Evolutionary conservation across 1,139 yeast species (phyloP).

Genomic region (Torulaspora globosa): DNA sequence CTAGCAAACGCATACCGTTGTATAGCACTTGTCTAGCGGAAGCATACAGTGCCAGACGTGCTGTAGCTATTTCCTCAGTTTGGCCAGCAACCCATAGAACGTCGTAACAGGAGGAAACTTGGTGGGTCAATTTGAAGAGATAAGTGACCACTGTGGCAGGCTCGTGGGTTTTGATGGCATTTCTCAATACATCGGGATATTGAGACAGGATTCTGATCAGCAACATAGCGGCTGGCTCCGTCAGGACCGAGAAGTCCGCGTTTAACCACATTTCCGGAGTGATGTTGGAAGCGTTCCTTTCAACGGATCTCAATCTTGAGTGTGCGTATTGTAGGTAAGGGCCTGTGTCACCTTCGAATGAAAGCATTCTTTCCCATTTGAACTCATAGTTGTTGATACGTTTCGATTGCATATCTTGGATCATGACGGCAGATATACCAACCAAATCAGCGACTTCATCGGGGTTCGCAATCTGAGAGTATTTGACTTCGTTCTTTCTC

Average conservation of each 20-base stretch:
- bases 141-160: slow-evolving; percentile 95
- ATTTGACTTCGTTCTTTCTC: slow-evolving; percentile 88
- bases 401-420: slow-evolving; percentile 98
- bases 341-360: slow-evolving; percentile 99
- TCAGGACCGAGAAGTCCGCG: slow-evolving; percentile 70
- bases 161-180: slow-evolving; percentile 79
- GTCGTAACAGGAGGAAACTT: slow-evolving; percentile 92
- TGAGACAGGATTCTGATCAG: slow-evolving; percentile 78
- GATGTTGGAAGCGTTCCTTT: slow-evolving; percentile 66
- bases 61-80: slow-evolving; percentile 77
- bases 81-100: slow-evolving; percentile 98
- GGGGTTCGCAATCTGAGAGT: slow-evolving; percentile 90
- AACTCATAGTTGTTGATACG: slow-evolving; percentile 94
- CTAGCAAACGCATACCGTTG: slow-evolving; percentile 89
- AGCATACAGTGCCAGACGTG: slow-evolving; percentile 88
- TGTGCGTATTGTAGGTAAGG: slow-evolving; percentile 98
- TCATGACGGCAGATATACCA: slow-evolving; percentile 97
- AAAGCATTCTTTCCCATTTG: slow-evolving; percentile 97
- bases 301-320: slow-evolving; percentile 92
- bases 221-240: slow-evolving; percentile 69
- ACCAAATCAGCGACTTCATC: slow-evolving; percentile 93
- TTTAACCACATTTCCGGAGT: slow-evolving; percentile 41
- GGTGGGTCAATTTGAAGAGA: slow-evolving; percentile 85
- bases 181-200: slow-evolving; percentile 86
- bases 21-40: slow-evolving; percentile 85